Conservation (phyloP, 805 yeast species). For the Starmera pachycereana region DNA sequence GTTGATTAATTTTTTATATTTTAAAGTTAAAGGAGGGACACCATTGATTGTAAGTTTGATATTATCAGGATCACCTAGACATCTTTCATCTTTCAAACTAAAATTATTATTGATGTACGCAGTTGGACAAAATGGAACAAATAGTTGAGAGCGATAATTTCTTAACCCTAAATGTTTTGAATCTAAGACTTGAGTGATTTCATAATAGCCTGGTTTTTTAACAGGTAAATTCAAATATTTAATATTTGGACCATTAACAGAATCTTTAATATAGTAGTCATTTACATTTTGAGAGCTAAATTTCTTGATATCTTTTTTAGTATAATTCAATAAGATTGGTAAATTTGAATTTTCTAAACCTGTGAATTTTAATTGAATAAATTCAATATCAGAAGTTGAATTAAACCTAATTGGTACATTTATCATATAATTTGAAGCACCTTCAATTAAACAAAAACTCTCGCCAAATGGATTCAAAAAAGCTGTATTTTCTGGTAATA, state of each 20-base stretch:
- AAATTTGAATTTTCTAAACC: constrained; percentile 40
- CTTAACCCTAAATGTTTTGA: constrained; percentile 50
- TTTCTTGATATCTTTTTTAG: constrained; percentile 43
- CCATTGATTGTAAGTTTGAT: constrained; percentile 53
- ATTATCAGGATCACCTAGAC: constrained; percentile 50
- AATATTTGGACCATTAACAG: constrained; percentile 23
- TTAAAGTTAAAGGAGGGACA: constrained; percentile 63
- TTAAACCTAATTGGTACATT: constrained; percentile 70
- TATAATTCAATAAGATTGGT: constrained; percentile 38
- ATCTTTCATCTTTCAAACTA: constrained; percentile 32
- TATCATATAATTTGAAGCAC: constrained; percentile 20
- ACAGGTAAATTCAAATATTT: constrained; percentile 59
- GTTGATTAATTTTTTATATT: constrained; percentile 38
- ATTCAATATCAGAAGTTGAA: constrained; percentile 63
- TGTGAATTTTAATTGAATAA: constrained; percentile 51
- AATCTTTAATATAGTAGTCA: constrained; percentile 15
- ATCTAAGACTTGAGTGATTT: constrained; percentile 58
- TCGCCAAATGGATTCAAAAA: constrained; percentile 65
- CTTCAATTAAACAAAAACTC: constrained; percentile 47
- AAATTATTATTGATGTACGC: constrained; percentile 40
- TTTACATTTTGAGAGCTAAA: constrained; percentile 15
- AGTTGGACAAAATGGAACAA: constrained; percentile 70
- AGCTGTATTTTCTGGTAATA: constrained; percentile 87
- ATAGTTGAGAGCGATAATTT: constrained; percentile 47
- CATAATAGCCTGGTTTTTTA: constrained; percentile 65